These are phyloP conservation scores for Neonectria punicea DNA, from an alignment of 2,329 filamentous ascomycete species.

Conservation along the genomic window DNA sequence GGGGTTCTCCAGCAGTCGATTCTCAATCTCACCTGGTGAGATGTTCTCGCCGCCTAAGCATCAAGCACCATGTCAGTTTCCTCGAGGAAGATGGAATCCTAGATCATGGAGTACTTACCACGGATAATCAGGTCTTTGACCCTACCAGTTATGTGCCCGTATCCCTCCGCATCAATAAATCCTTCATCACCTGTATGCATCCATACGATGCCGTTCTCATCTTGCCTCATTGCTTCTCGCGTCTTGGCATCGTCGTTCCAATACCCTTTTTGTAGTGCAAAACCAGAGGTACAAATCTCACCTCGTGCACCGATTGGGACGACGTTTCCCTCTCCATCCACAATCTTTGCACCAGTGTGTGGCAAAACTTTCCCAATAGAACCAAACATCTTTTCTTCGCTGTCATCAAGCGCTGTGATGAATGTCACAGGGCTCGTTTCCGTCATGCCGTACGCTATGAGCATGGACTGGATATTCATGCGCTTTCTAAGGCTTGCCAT, in stretches of 20 bases:
- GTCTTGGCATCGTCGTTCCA: slow-evolving; percentile 62
- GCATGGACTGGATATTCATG: not conserved
- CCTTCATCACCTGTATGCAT: slow-evolving; percentile 66
- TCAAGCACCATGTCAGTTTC: not conserved
- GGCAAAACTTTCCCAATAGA: slow-evolving; percentile 72
- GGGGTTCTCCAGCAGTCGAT: slow-evolving; percentile 4
- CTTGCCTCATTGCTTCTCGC: slow-evolving; percentile 38
- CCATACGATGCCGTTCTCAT: slow-evolving; percentile 59
- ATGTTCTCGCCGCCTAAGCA: slow-evolving; percentile 21
- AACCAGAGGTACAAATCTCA: slow-evolving; percentile 73
- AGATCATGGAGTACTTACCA: slow-evolving; percentile 50
- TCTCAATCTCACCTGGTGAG: slow-evolving; percentile 18
- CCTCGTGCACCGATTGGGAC: slow-evolving; percentile 66
- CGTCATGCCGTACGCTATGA: slow-evolving; percentile 24
- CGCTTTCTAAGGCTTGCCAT: slow-evolving; percentile 1
- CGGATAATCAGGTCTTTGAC: slow-evolving; percentile 79
- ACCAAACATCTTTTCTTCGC: slow-evolving; percentile 69
- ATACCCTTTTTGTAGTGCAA: slow-evolving; percentile 68
- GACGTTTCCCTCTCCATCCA: slow-evolving; percentile 63
- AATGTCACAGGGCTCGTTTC: slow-evolving; percentile 27
- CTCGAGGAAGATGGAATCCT: not conserved
- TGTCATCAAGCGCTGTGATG: slow-evolving; percentile 16
- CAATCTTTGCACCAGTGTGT: slow-evolving; percentile 70
- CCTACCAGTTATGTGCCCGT: slow-evolving; percentile 68
- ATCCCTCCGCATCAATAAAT: slow-evolving; percentile 57